Evolutionary conservation across 192 early-diverging fungal species (phyloP), one percentile per base, ranked within the genome.

Genomic region (Rhizoclosmatium sp.): DNA sequence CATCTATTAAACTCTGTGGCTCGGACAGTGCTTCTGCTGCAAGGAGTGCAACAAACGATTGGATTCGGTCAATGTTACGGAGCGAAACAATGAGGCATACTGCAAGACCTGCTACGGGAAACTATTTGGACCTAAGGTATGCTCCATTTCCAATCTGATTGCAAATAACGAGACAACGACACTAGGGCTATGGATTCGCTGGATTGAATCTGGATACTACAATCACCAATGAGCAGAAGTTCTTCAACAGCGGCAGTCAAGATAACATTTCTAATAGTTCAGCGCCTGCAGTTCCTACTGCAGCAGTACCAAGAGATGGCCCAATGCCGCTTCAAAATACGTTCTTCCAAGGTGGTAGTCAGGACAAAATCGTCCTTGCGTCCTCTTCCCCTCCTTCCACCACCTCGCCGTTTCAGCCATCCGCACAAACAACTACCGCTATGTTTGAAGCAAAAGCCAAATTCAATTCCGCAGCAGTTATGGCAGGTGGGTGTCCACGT

Each of bases 81-180:
- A 88, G 48, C 85, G 82, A 2, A 78, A 82, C 41, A 76, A 78
- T 47, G 84, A 86, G 78, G 78, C 79, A 0, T 86, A 84, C 67
- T 88, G 87, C 83, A 86, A 86, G 69, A 83, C 71, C 4, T 88
- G 87, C 62, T 86, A 88, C 59, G 85, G 80, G 10, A 85, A 84
- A 73, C 65, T 86, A 14, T 88, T 85, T 82, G 87, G 87, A 61
- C 87, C 87, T 16, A 86, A 85, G 56, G 85, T 84, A 74, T 39
- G 49, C 23, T 23, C n/a, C n/a, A n/a, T n/a, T n/a, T n/a, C n/a
- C n/a, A n/a, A n/a, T n/a, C n/a, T n/a, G n/a, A n/a, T n/a, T 45
- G 3, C 61, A 47, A 10, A 41, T 56, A 51, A n/a, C 51, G 21
- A 45, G 44, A 7, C 40, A 48, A 65, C 79, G 7, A 10, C 68